These are phyloP conservation scores for Hirsutella thompsonii DNA, from an alignment of 2,329 filamentous ascomycete species.

Conservation along the genomic window DNA sequence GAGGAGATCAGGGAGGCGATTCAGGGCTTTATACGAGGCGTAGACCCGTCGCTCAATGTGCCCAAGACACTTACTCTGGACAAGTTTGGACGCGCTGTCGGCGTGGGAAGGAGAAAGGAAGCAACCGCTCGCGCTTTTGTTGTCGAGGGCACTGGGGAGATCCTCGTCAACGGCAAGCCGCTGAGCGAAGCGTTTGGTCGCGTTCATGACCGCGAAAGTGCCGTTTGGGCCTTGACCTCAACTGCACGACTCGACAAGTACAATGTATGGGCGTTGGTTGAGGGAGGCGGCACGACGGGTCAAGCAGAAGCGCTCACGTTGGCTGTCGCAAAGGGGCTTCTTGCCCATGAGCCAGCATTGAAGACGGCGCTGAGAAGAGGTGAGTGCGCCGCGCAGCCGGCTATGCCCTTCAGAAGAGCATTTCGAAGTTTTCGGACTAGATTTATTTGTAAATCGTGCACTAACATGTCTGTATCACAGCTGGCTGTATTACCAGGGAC, in stretches of 20 bases:
- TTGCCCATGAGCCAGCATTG: conserved; percentile 84
- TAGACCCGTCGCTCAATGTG: conserved; percentile 56
- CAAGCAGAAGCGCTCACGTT: conserved; percentile 92
- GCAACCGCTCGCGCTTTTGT: conserved; percentile 76
- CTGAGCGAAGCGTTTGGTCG: conserved; percentile 72
- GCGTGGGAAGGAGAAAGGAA: conserved; percentile 76
- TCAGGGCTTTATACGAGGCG: conserved; percentile 57
- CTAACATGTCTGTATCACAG: conserved; percentile 32
- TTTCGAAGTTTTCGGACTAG: neutral
- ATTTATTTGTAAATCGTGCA: neutral
- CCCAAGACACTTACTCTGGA: conserved; percentile 57
- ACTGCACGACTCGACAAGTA: conserved; percentile 87
- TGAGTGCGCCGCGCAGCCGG: conserved; percentile 33
- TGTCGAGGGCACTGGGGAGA: conserved; percentile 85
- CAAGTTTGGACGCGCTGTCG: conserved; percentile 63
- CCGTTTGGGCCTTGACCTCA: conserved; percentile 76
- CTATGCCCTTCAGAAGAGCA: neutral
- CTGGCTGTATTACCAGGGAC: conserved; percentile 86
- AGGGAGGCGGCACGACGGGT: conserved; percentile 82
- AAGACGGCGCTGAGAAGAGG: conserved; percentile 81
- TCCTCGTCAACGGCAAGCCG: conserved; percentile 81
- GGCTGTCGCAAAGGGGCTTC: conserved; percentile 74
- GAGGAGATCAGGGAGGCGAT: conserved; percentile 53
- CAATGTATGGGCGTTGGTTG: conserved; percentile 80
- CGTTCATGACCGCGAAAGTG: conserved; percentile 88